These are phyloP conservation scores for Chytriomyces hyalinus DNA, from an alignment of 192 early-diverging fungal species.

Conservation along the genomic window DNA sequence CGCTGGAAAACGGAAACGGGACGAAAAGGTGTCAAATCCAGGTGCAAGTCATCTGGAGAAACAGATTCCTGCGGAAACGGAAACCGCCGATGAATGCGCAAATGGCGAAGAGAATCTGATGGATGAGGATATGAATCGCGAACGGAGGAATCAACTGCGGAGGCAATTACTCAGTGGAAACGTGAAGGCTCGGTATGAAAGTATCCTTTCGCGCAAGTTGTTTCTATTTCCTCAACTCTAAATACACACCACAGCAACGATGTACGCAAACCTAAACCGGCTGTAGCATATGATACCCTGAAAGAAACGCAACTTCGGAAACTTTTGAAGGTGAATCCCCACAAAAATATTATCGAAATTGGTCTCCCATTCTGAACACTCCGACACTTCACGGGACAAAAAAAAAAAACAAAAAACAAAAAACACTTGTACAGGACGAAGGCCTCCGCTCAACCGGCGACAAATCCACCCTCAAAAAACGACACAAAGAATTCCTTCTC, in stretches of 20 bases:
- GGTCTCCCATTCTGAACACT: background rate
- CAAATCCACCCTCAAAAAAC: slow-evolving; percentile 28
- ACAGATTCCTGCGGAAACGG: too few species aligned
- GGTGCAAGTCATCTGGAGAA: too few species aligned
- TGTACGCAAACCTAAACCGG: slow-evolving; percentile 9
- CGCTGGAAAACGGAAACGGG: too few species aligned
- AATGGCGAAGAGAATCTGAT: too few species aligned
- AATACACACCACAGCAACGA: background rate
- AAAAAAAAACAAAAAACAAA: too few species aligned
- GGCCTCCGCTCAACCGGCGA: slow-evolving; percentile 26
- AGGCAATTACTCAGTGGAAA: background rate
- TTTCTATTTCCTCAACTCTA: background rate
- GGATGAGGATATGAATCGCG: too few species aligned
- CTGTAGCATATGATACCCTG: slow-evolving; percentile 19
- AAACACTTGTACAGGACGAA: background rate
- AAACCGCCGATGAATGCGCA: too few species aligned
- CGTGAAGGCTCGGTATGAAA: background rate
- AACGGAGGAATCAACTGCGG: too few species aligned
- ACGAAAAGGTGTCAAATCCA: too few species aligned
- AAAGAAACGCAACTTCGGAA: slow-evolving; percentile 24
- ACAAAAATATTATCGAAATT: background rate
- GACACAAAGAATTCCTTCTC: slow-evolving; percentile 30
- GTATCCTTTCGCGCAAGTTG: background rate
- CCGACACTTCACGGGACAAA: too few species aligned
- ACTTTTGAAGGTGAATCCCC: slow-evolving; percentile 2